Conservation (phyloP, 345 rosid genomes). For the Citrus sinensis region DVS_A1.0 CM039164.1:621001-621500, state of each 20-base stretch:
- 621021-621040: neutral
- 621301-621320: conserved; percentile 42
- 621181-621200: neutral
- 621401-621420: conserved; percentile 38
- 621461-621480: conserved; percentile 35
- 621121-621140: neutral
- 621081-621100: too few species aligned
- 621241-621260: conserved; percentile 28
- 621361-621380: conserved; percentile 31
- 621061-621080: neutral
- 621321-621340: conserved; percentile 27
- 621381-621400: conserved; percentile 25
- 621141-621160: neutral
- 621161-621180: neutral
- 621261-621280: conserved; percentile 25
- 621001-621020: neutral
- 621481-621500: conserved; percentile 37
- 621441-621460: conserved; percentile 47
- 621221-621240: conserved; percentile 9
- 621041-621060: neutral
- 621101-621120: neutral
- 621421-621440: conserved; percentile 47
- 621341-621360: conserved; percentile 41
- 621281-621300: conserved; percentile 22
- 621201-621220: neutral